These are phyloP conservation scores for Hippophae tibetana DNA, from an alignment of 306 rosid genomes.

Conservation along the genomic window DNA sequence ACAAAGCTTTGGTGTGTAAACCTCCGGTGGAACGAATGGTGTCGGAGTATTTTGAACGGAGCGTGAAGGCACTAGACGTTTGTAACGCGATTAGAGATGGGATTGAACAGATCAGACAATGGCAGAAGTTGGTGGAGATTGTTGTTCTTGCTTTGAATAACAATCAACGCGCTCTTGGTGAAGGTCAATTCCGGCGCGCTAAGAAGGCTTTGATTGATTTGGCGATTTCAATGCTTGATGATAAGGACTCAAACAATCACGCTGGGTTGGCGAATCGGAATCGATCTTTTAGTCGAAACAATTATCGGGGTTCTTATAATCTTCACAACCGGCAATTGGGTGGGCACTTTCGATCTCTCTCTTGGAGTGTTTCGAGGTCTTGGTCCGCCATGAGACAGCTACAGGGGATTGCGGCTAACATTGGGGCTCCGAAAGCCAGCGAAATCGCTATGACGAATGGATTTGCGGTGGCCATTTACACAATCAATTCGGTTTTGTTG, in stretches of 20 bases:
- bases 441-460: conserved; percentile 54
- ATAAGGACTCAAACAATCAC: conserved; percentile 45
- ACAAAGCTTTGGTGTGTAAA: conserved; percentile 18
- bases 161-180: conserved; percentile 44
- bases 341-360: conserved; percentile 66
- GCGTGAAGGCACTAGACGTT: conserved; percentile 75
- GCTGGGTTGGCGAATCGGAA: conserved; percentile 40
- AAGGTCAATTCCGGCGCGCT: conserved; percentile 84
- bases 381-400: conserved; percentile 95
- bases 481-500: conserved; percentile 47
- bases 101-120: conserved; percentile 67
- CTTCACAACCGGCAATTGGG: conserved; percentile 38
- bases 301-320: conserved; percentile 3
- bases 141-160: conserved; percentile 50
- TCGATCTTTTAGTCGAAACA: conserved; percentile 71
- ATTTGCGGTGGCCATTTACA: conserved; percentile 47
- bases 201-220: conserved; percentile 74
- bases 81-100: conserved; percentile 89
- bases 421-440: conserved; percentile 49
- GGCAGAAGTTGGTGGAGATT: conserved; percentile 70
- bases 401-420: conserved; percentile 61
- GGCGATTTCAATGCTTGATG: conserved; percentile 77
- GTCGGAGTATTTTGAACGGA: conserved; percentile 61
- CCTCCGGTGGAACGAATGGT: conserved; percentile 60
- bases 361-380: conserved; percentile 85